Conservation (phyloP, 768 basidiomycete species). For the Boletus barrowsii region DNA sequence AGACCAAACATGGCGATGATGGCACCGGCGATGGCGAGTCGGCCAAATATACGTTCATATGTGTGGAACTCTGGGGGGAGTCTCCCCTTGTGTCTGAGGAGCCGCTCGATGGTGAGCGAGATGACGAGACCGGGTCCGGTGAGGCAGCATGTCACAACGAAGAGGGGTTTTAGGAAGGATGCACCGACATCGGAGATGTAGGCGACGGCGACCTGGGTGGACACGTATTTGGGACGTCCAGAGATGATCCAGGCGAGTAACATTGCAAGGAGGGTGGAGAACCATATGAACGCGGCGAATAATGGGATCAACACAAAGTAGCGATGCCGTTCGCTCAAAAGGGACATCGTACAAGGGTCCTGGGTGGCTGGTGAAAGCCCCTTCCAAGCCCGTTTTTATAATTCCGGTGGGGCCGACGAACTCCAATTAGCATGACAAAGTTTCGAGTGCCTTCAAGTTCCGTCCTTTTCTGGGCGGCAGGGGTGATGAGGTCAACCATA, state of each 20-base stretch:
- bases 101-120: conserved; percentile 58
- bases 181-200: conserved; percentile 83
- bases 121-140: conserved; percentile 62
- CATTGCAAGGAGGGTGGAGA: conserved; percentile 66
- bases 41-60: conserved; percentile 52
- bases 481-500: neutral
- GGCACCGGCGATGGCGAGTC: conserved; percentile 58
- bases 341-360: conserved; percentile 11
- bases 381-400: conserved; percentile 4
- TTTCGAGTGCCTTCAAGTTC: neutral
- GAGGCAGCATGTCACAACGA: conserved; percentile 61
- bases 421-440: neutral
- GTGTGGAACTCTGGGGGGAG: conserved; percentile 57
- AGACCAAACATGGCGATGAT: conserved; percentile 63
- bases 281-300: conserved; percentile 63
- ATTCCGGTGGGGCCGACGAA: neutral
- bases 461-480: neutral
- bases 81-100: conserved; percentile 64
- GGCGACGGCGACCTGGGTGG: conserved; percentile 55
- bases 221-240: conserved; percentile 50
- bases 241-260: conserved; percentile 67
- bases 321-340: conserved; percentile 41
- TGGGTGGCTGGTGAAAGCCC: neutral
- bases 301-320: conserved; percentile 64
- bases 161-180: conserved; percentile 68